These are phyloP conservation scores for Talaromyces pinophilus DNA, from an alignment of 2,329 filamentous ascomycete species.

Conservation along the genomic window DNA sequence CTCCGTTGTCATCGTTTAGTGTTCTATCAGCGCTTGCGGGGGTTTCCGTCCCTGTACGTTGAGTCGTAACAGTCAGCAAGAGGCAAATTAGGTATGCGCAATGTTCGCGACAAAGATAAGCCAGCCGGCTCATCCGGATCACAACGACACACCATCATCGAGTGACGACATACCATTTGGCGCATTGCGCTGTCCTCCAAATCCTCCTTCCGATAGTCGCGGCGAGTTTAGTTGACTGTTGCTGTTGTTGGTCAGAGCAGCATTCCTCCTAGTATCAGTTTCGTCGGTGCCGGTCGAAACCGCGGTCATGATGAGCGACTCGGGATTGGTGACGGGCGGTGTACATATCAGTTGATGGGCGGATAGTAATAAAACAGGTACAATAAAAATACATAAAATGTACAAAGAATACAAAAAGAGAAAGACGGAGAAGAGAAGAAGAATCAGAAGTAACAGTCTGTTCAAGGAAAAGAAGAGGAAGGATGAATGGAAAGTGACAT, in stretches of 20 bases:
- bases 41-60: slow-evolving; percentile 2
- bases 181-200: not conserved
- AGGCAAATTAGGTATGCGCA: not conserved
- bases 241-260: slow-evolving; percentile 7
- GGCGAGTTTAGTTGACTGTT: slow-evolving; percentile 31
- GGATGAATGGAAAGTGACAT: slow-evolving; percentile 14
- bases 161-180: slow-evolving; percentile 15
- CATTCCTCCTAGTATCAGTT: slow-evolving; percentile 23
- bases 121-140: slow-evolving; percentile 6
- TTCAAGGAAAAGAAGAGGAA: not conserved
- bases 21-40: slow-evolving; percentile 2
- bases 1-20: not conserved
- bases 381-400: not conserved
- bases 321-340: slow-evolving; percentile 7
- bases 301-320: slow-evolving; percentile 35
- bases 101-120: slow-evolving; percentile 12
- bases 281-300: slow-evolving; percentile 32
- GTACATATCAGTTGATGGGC: slow-evolving; percentile 20
- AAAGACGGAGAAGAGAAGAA: not conserved
- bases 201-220: slow-evolving; percentile 25
- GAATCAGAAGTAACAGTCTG: not conserved
- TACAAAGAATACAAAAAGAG: not conserved
- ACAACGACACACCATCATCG: slow-evolving; percentile 8
- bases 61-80: slow-evolving; percentile 11
- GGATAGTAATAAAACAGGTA: not conserved